phyloP scores from a whole-genome alignment of 73 alveolate genomes.

The Paramecium sonneborni region DNA sequence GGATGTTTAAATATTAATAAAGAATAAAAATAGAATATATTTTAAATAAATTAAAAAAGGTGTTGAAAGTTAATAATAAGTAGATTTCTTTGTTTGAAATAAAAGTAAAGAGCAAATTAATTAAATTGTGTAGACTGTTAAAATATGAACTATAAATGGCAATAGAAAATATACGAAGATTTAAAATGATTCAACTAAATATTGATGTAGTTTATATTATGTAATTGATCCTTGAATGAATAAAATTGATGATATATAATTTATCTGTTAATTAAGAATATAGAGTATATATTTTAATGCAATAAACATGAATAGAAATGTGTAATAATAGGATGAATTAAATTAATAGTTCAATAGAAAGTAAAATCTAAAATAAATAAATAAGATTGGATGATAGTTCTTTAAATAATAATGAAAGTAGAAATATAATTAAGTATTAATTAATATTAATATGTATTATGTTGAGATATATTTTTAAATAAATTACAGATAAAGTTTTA shows the following conservation, averaged over 20 bases:
- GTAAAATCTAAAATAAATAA: too few relatives aligned
- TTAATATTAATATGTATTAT: background rate
- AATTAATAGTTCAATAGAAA: too few relatives aligned
- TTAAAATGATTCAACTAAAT: background rate
- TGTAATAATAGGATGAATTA: too few relatives aligned
- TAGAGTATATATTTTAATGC: too few relatives aligned
- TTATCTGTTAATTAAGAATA: too few relatives aligned
- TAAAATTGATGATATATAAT: background rate
- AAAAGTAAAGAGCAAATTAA: background rate
- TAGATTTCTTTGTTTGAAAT: background rate
- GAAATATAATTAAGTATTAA: background rate
- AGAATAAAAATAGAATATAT: background rate
- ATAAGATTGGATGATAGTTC: too few relatives aligned
- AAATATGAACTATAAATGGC: background rate
- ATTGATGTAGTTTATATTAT: background rate
- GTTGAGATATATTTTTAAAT: background rate
- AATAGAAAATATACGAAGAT: background rate
- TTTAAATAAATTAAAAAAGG: background rate
- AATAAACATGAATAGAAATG: too few relatives aligned
- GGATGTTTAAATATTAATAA: background rate
- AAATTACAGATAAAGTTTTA: background rate
- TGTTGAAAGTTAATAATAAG: background rate
- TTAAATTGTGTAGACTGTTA: background rate
- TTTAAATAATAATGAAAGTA: background rate
- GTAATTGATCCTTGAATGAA: background rate